These are phyloP conservation scores for Neurospora sp. DNA, from an alignment of 495 filamentous ascomycete genomes.

Conservation along the genomic window DNA sequence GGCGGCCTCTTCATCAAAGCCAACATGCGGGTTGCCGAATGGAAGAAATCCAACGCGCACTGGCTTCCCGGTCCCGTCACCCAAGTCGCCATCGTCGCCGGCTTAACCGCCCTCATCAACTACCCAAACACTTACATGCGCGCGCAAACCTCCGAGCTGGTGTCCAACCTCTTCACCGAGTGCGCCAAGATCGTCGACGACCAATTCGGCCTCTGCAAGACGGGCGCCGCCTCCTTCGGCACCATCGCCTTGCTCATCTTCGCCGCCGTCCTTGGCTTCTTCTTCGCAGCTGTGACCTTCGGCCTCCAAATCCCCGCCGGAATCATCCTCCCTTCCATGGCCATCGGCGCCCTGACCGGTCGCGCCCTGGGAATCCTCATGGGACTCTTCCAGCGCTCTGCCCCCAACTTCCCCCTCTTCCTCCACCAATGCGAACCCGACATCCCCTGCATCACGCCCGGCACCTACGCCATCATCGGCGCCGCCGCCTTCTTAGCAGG, in stretches of 20 bases:
- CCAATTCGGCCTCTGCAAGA: conserved; percentile 78
- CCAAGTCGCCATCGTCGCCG: conserved; percentile 66
- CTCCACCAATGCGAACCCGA: conserved; percentile 67
- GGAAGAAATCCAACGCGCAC: conserved; percentile 49
- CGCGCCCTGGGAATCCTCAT: conserved; percentile 82
- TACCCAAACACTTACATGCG: conserved; percentile 94
- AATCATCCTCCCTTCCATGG: conserved; percentile 95
- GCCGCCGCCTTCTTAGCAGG: conserved; percentile 94
- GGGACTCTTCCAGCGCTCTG: conserved; percentile 75
- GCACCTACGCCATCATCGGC: conserved; percentile 92
- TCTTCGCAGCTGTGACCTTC: conserved; percentile 82
- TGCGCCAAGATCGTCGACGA: conserved; percentile 71
- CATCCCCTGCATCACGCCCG: conserved; percentile 83
- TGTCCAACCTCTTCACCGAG: conserved; percentile 86
- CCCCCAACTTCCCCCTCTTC: conserved; percentile 71
- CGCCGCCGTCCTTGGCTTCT: conserved; percentile 71
- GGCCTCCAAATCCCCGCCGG: conserved; percentile 95
- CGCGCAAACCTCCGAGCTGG: conserved; percentile 82
- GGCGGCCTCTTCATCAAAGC: conserved; percentile 90
- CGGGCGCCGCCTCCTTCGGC: conserved; percentile 55
- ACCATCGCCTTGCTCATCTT: conserved; percentile 72
- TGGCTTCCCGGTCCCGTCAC: conserved; percentile 56
- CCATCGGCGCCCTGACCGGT: conserved; percentile 88
- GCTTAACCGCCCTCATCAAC: conserved; percentile 80
- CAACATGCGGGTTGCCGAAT: conserved; percentile 79